A percentile compares a stretch with the other conserved stretches of the same genome.
Evolutionary conservation across 1,284 basidiomycete species (phyloP).

Genomic region (Cutaneotrichosporon curvatum): DNA sequence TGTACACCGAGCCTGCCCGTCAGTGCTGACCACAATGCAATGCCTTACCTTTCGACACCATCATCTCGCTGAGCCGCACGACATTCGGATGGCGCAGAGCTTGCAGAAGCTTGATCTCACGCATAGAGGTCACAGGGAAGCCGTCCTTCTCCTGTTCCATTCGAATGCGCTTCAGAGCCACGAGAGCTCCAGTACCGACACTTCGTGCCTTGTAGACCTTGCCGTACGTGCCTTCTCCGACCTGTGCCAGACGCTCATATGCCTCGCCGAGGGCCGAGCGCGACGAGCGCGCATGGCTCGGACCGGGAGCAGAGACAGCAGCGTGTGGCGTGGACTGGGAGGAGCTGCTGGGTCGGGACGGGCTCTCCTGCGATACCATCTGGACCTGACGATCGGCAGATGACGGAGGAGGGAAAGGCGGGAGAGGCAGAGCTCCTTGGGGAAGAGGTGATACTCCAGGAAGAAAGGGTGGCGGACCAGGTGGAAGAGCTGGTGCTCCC

Average conservation of each 20-base stretch:
- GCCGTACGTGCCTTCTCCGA: conserved; percentile 98
- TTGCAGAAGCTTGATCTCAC: conserved; percentile 96
- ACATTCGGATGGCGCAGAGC: conserved; percentile 83
- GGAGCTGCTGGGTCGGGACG: too few species aligned
- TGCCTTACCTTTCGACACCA: conserved; percentile 82
- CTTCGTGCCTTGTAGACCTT: conserved; percentile 98
- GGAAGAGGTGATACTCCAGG: background rate
- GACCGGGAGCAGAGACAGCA: too few species aligned
- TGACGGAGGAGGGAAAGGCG: background rate
- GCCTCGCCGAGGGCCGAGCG: conserved; percentile 45
- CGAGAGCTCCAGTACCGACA: conserved; percentile 62
- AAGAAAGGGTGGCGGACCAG: too few species aligned
- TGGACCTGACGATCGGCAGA: too few species aligned
- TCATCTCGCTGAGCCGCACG: conserved; percentile 89
- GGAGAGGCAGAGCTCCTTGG: background rate
- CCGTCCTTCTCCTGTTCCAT: conserved; percentile 98
- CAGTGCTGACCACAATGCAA: background rate
- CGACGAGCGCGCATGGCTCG: background rate
- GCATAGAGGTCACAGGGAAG: conserved; percentile 97
- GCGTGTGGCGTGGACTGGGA: too few species aligned
- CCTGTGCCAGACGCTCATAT: conserved; percentile 85
- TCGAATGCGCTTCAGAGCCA: conserved; percentile 92
- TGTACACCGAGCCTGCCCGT: conserved; percentile 77
- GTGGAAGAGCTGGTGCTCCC: too few species aligned
- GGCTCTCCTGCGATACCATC: too few species aligned